phyloP scores from a whole-genome alignment of 345 rosid genomes.

The Populus nigra region DNA sequence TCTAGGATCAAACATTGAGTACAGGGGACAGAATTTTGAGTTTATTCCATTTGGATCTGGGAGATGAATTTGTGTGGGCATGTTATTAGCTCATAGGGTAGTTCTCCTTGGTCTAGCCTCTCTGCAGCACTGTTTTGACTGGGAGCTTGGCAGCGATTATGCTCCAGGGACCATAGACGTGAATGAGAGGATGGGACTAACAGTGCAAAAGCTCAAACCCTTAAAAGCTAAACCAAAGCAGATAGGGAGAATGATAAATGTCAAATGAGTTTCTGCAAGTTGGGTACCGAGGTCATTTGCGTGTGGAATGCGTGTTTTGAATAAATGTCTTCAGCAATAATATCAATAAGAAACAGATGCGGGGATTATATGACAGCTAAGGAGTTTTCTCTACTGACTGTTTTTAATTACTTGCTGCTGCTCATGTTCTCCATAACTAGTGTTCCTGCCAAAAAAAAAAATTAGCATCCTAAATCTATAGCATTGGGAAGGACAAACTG shows the following conservation, averaged over 20 bases:
- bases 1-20: constrained; percentile 15
- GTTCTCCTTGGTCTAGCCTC: constrained; percentile 15
- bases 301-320: neutral
- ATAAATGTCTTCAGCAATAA: too few relatives aligned
- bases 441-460: too few relatives aligned
- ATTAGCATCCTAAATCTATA: too few relatives aligned
- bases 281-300: neutral
- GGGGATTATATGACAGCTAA: too few relatives aligned
- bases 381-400: neutral
- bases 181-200: constrained; percentile 6
- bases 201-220: constrained; percentile 9
- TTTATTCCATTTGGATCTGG: constrained; percentile 21
- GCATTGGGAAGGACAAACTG: too few relatives aligned
- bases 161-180: neutral
- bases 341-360: neutral
- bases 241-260: neutral
- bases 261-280: neutral
- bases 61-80: constrained; percentile 17
- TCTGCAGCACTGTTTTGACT: constrained; percentile 17
- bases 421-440: neutral
- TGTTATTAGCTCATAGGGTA: constrained; percentile 12
- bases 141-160: constrained; percentile 8
- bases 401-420: neutral
- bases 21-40: constrained; percentile 14
- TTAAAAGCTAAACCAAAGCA: constrained; percentile 13